phyloP scores from a whole-genome alignment of 768 basidiomycete genomes.

The Cyathus striatus region DNA sequence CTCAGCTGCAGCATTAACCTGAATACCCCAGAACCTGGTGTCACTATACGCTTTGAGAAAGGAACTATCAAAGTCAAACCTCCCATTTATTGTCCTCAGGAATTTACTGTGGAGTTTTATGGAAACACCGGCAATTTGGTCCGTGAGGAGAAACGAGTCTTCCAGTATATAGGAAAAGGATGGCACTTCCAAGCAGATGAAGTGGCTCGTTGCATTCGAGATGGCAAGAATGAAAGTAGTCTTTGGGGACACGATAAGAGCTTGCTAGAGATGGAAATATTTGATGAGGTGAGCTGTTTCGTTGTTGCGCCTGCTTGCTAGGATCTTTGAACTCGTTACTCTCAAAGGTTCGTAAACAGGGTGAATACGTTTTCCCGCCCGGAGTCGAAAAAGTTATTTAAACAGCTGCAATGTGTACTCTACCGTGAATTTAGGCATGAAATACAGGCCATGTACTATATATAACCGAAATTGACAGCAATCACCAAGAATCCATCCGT shows the following conservation, averaged over 20 bases:
- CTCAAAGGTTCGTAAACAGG: slow-evolving; percentile 58
- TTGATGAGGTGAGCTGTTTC: slow-evolving; percentile 64
- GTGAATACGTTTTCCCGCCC: slow-evolving; percentile 56
- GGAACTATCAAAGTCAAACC: slow-evolving; percentile 61
- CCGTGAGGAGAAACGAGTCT: slow-evolving; percentile 53
- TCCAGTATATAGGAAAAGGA: slow-evolving; percentile 63
- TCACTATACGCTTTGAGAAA: slow-evolving; percentile 68
- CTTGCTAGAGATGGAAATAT: slow-evolving; percentile 74
- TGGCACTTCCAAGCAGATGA: slow-evolving; percentile 90
- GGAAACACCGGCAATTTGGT: slow-evolving; percentile 39
- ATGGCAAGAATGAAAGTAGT: slow-evolving; percentile 68
- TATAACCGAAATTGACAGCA: too few species aligned
- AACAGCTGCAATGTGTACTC: too few species aligned
- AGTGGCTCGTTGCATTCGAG: slow-evolving; percentile 71
- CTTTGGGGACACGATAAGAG: slow-evolving; percentile 80
- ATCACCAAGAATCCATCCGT: too few species aligned
- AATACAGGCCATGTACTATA: too few species aligned
- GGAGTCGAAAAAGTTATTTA: slow-evolving; percentile 53
- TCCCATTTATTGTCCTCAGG: slow-evolving; percentile 64
- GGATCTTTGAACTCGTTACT: neutral
- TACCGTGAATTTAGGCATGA: too few species aligned
- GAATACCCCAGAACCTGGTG: slow-evolving; percentile 41
- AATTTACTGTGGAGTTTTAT: slow-evolving; percentile 61
- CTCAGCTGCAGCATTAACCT: slow-evolving; percentile 65
- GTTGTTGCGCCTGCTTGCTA: neutral